A percentile compares a stretch with the other conserved stretches of the same genome.
phyloP scores from a whole-genome alignment of 2,329 filamentous ascomycete genomes.

The Sporothrix protearum region DNA sequence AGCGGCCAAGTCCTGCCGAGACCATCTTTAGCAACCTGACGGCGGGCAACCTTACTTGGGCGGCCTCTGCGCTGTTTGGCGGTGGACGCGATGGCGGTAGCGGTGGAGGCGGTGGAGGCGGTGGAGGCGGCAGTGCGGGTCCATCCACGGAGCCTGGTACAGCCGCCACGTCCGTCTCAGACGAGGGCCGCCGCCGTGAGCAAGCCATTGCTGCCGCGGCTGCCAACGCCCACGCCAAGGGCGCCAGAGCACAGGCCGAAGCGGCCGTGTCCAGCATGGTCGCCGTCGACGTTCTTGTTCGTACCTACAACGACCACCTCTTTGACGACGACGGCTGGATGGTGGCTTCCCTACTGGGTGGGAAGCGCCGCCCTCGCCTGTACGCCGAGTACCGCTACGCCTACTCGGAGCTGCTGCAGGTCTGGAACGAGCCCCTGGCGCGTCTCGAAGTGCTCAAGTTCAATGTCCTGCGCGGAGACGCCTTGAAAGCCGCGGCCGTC shows the following conservation, averaged over 20 bases:
- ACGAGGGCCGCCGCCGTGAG: constrained; percentile 50
- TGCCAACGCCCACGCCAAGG: constrained; percentile 7
- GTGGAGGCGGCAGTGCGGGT: constrained; percentile 25
- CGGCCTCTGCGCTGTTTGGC: constrained; percentile 43
- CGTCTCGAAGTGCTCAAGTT: constrained; percentile 67
- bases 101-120: neutral
- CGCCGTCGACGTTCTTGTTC: constrained; percentile 50
- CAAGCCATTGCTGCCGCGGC: constrained; percentile 32
- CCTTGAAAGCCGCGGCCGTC: constrained; percentile 27
- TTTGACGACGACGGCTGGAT: constrained; percentile 69
- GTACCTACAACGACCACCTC: constrained; percentile 58
- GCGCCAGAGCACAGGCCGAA: constrained; percentile 11
- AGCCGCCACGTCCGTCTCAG: constrained; percentile 51
- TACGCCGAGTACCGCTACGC: constrained; percentile 61
- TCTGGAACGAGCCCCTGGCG: constrained; percentile 61
- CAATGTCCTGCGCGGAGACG: constrained; percentile 56
- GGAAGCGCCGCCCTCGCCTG: constrained; percentile 41
- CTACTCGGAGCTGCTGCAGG: constrained; percentile 66
- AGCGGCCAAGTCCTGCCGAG: constrained; percentile 61
- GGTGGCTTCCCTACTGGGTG: constrained; percentile 55
- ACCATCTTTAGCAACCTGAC: constrained; percentile 55
- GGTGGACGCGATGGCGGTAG: constrained; percentile 5
- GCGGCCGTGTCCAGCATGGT: constrained; percentile 40
- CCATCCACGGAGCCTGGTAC: constrained; percentile 44
- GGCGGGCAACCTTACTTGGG: constrained; percentile 52